Evolutionary conservation across 805 yeast species (phyloP), one percentile per base, ranked within the genome.

Genomic region (Cyberlindnera japonica): DNA sequence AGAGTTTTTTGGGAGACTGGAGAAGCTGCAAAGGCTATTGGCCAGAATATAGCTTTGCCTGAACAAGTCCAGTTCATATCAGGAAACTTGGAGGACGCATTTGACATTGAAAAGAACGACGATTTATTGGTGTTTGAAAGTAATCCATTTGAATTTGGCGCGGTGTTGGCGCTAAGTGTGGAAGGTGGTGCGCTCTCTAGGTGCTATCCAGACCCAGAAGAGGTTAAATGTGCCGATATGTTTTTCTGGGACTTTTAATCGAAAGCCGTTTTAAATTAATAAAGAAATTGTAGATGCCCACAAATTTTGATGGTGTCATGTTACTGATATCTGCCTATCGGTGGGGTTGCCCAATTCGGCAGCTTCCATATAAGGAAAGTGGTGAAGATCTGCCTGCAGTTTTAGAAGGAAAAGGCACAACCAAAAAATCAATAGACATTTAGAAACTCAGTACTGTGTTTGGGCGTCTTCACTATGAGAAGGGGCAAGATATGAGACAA

Each of bases 181-280:
- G 42, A 39, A 16, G 16, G 26, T n/a, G 33, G 33, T 3, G 15
- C 4, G 7, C 15, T 39, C 6, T 17, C 15, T 16, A 27, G 42
- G 17, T 39, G 42, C 18, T 39, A 22, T 14, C 42, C 42, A 15
- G 42, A 39, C 22, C 38, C 38, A 10, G 42, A 39, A 16, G 42
- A 39, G 38, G 35, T 34, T 3, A 18, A 7, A 12, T 38, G 34
- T n/a, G 42, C 38, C 11, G 38, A 39, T 13, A 16, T 39, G 38
- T 21, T 39, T 6, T 38, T 38, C 14, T 38, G 22, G 22, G 14
- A 15, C 18, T 19, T 14, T 5, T 31, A n/a, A 17, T 13, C 12
- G 28, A 12, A 25, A 25, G 28, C 28, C 14, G n/a, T n/a, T n/a
- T n/a, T n/a, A n/a, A n/a, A n/a, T n/a, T n/a, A n/a, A n/a, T n/a